Evolutionary conservation across 2,329 filamentous ascomycete genomes (phyloP).

Genomic region (Fusarium nodosum): DNA sequence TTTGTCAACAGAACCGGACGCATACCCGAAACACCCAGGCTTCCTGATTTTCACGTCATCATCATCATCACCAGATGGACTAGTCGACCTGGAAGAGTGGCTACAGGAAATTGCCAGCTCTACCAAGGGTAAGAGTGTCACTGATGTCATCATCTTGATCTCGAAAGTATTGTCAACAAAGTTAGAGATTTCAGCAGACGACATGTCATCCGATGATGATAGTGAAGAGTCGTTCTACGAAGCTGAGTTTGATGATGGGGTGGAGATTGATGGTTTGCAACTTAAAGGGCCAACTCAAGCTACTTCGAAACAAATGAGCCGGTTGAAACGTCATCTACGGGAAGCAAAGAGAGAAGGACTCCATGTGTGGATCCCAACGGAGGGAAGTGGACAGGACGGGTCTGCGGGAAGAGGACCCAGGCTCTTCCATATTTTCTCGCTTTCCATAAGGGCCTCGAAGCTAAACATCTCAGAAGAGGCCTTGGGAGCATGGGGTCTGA

Average conservation of each 20-base stretch:
- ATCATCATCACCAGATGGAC: constrained; percentile 55
- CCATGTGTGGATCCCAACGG: constrained; percentile 73
- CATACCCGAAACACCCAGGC: constrained; percentile 56
- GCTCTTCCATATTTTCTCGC: constrained; percentile 64
- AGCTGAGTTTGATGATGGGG: constrained; percentile 30
- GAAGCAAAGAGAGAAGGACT: constrained; percentile 75
- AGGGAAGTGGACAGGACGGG: constrained; percentile 57
- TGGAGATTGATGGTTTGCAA: constrained; percentile 38
- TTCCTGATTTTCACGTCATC: constrained; percentile 62
- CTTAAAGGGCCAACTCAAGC: not conserved
- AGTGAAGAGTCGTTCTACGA: constrained; percentile 29
- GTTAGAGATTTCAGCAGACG: constrained; percentile 9
- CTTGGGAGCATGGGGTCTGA: constrained; percentile 81
- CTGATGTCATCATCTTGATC: constrained; percentile 35
- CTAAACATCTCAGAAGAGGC: constrained; percentile 81
- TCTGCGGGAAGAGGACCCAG: not conserved
- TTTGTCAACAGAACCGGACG: constrained; percentile 54
- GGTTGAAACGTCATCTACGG: constrained; percentile 58
- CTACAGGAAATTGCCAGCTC: constrained; percentile 57
- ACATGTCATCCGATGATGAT: constrained; percentile 13
- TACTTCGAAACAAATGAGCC: constrained; percentile 3
- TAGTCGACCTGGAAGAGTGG: constrained; percentile 59
- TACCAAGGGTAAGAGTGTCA: constrained; percentile 52
- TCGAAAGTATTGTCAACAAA: constrained; percentile 33
- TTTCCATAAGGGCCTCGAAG: constrained; percentile 78